Conservation (phyloP, 805 yeast genomes). For the Wickerhamiella parazyma region DNA sequence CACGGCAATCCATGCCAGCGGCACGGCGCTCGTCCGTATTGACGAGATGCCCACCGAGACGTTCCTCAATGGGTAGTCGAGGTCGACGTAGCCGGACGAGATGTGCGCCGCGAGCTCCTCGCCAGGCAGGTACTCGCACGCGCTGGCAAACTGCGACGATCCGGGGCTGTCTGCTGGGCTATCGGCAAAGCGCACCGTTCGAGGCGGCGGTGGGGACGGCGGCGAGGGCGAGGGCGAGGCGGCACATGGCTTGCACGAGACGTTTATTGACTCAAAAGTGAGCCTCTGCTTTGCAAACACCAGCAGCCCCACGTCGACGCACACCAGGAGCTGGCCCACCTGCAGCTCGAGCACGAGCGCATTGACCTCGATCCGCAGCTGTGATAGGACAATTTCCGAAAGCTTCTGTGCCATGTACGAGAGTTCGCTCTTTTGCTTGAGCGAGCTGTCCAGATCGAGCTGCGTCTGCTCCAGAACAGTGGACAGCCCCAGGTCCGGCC, state of each 20-base stretch:
- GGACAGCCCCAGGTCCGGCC: constrained; percentile 18
- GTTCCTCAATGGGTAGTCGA: not conserved
- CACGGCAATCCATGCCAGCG: constrained; percentile 6
- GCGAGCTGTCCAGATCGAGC: constrained; percentile 10
- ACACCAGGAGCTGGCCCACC: constrained; percentile 12
- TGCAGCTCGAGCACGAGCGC: constrained; percentile 14
- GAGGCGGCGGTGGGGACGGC: not conserved
- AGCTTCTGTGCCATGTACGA: constrained; percentile 20
- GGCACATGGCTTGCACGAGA: not conserved
- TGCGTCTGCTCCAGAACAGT: constrained; percentile 15
- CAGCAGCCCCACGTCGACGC: not conserved
- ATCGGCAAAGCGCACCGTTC: not conserved
- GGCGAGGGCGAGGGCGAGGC: not conserved
- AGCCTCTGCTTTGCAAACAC: not conserved
- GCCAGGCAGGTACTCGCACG: not conserved
- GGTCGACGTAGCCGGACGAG: not conserved
- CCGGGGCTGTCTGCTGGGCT: not conserved
- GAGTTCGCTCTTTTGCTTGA: not conserved
- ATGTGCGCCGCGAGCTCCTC: not conserved
- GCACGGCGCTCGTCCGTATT: constrained; percentile 9
- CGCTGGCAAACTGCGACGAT: not conserved
- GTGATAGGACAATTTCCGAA: constrained; percentile 29
- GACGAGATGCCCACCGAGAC: constrained; percentile 2
- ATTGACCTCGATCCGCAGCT: constrained; percentile 19
- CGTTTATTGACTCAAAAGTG: not conserved